A percentile compares a stretch with the other conserved stretches of the same genome.
Conservation (phyloP, 202 grass and related monocot species). For the Digitaria exilis region DNA sequence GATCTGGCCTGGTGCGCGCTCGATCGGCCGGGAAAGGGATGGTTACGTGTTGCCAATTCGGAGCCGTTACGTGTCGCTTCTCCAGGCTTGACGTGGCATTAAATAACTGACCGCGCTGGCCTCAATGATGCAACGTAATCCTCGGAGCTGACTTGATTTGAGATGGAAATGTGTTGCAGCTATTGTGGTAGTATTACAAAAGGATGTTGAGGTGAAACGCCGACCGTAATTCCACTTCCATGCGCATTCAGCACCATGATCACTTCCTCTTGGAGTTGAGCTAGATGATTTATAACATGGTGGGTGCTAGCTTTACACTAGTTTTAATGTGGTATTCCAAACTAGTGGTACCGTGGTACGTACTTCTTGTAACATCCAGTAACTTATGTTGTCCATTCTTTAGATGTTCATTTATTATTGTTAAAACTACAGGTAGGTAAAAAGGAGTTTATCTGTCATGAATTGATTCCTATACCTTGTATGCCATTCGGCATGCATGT, state of each 20-base stretch:
- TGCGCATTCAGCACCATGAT: neutral
- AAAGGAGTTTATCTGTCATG: neutral
- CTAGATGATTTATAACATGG: too few relatives aligned
- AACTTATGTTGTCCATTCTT: too few relatives aligned
- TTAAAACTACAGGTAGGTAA: neutral
- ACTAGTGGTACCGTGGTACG: too few relatives aligned
- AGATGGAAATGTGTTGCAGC: neutral
- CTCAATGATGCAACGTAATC: neutral
- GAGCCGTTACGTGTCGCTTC: constrained; percentile 22
- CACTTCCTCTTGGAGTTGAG: neutral
- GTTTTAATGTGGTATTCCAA: neutral
- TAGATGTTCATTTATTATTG: neutral
- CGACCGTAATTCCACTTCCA: neutral
- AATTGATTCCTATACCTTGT: neutral
- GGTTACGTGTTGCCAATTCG: constrained; percentile 1
- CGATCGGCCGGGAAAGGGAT: constrained; percentile 21
- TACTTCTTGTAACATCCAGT: too few relatives aligned
- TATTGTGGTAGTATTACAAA: too few relatives aligned
- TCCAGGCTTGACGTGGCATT: neutral
- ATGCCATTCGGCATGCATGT: neutral
- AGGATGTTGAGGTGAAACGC: neutral
- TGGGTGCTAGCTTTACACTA: neutral
- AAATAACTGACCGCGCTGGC: neutral
- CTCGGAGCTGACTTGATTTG: neutral
- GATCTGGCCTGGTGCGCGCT: neutral